These are phyloP conservation scores for Pichia gijzeniarum DNA, from an alignment of 805 yeast genomes.

Conservation along the genomic window DNA sequence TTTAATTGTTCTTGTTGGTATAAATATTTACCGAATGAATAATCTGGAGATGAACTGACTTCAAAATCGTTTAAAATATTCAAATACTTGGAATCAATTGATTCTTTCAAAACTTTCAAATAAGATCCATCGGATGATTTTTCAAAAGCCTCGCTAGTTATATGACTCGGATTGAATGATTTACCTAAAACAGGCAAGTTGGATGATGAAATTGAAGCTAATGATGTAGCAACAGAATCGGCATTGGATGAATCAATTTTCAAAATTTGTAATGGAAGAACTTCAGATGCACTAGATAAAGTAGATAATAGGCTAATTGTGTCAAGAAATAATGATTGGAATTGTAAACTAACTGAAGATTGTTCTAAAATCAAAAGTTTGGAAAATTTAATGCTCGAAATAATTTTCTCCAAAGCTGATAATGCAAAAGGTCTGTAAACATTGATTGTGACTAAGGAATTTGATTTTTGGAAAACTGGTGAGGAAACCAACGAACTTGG, in stretches of 20 bases:
- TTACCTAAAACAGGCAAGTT: conserved; percentile 56
- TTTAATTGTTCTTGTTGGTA: conserved; percentile 46
- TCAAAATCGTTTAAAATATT: conserved; percentile 46
- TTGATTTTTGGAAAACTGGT: conserved; percentile 16
- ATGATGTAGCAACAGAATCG: conserved; percentile 37
- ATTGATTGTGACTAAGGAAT: conserved; percentile 50
- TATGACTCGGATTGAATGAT: conserved; percentile 22
- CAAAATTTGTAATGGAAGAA: conserved; percentile 54
- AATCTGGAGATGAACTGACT: conserved; percentile 73
- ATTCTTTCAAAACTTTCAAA: conserved; percentile 64
- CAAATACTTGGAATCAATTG: conserved; percentile 35
- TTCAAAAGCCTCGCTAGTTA: conserved; percentile 31
- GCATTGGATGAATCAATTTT: conserved; percentile 35
- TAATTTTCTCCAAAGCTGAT: conserved; percentile 39
- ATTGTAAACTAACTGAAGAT: conserved; percentile 35
- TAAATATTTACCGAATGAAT: conserved; percentile 74
- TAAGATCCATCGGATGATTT: conserved; percentile 73
- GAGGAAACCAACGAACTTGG: conserved; percentile 23
- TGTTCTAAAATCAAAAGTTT: conserved; percentile 63
- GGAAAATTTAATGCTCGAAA: conserved; percentile 40
- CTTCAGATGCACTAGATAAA: conserved; percentile 37
- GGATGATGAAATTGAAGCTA: conserved; percentile 46
- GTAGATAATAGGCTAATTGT: conserved; percentile 53
- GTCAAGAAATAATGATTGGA: conserved; percentile 54
- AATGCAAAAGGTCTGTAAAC: conserved; percentile 71